These are phyloP conservation scores for Aspergillus panamensis DNA, from an alignment of 495 filamentous ascomycete genomes.

Conservation along the genomic window DNA sequence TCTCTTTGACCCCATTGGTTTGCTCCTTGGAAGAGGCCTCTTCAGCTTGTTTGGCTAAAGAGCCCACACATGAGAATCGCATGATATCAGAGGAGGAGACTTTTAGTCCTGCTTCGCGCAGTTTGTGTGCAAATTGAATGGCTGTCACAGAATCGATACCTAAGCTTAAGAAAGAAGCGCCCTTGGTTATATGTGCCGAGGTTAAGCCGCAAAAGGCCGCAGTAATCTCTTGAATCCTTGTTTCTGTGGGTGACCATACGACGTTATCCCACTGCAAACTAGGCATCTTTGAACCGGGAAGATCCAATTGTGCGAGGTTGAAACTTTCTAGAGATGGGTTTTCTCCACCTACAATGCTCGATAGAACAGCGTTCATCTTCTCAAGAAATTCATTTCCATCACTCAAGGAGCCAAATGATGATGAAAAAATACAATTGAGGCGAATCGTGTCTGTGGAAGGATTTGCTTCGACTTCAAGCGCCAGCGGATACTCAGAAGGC, in stretches of 20 bases:
- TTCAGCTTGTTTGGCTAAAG: conserved; percentile 25
- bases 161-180: conserved; percentile 33
- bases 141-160: conserved; percentile 38
- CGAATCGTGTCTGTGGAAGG: conserved; percentile 16
- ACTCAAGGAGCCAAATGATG: conserved; percentile 21
- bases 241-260: conserved; percentile 25
- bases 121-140: conserved; percentile 29
- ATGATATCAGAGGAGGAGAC: conserved; percentile 36
- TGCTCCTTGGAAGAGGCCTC: conserved; percentile 1
- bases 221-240: conserved; percentile 20
- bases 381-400: conserved; percentile 28
- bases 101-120: conserved; percentile 25
- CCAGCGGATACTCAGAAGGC: conserved; percentile 34
- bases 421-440: conserved; percentile 24
- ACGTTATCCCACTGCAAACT: conserved; percentile 21
- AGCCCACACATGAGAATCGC: conserved; percentile 31
- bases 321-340: conserved; percentile 21
- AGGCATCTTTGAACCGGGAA: background rate
- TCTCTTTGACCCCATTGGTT: conserved; percentile 10
- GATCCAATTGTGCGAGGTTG: conserved; percentile 16
- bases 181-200: conserved; percentile 21
- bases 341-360: conserved; percentile 27
- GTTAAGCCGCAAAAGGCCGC: conserved; percentile 21
- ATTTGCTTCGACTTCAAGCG: conserved; percentile 33
- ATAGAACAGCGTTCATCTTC: conserved; percentile 31